Percentiles rank a stretch among this genome's conserved stretches.
Conservation (phyloP, 192 early-diverging fungal species). For the Podochytrium sp. region DNA sequence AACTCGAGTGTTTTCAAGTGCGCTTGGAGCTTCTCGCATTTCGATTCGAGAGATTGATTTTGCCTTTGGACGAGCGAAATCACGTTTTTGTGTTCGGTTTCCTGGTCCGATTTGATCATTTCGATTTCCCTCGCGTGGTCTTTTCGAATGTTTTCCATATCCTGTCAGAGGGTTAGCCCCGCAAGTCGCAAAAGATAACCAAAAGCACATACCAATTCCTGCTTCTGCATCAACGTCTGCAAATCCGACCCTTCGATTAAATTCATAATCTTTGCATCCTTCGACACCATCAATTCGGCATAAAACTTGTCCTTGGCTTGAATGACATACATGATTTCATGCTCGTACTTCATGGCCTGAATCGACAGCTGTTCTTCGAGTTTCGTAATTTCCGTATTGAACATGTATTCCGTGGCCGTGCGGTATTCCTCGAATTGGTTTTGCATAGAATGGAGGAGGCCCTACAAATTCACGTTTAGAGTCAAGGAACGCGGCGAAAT, state of each 20-base stretch:
- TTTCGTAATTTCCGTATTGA: constrained; percentile 58
- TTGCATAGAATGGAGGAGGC: constrained; percentile 58
- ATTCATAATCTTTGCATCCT: constrained; percentile 71
- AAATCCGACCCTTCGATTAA: constrained; percentile 64
- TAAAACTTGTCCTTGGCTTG: constrained; percentile 73
- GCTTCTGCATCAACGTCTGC: constrained; percentile 65
- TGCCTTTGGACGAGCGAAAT: constrained; percentile 62
- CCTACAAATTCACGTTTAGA: constrained; percentile 20
- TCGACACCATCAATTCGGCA: constrained; percentile 67
- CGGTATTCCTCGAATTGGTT: constrained; percentile 66
- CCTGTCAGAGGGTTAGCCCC: constrained; percentile 33
- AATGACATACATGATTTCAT: constrained; percentile 67
- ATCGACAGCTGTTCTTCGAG: constrained; percentile 62
- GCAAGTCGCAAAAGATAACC: constrained; percentile 15
- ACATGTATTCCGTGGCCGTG: constrained; percentile 58
- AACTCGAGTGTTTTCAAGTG: constrained; percentile 62
- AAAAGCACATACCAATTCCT: constrained; percentile 51
- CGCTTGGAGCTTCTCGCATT: constrained; percentile 62
- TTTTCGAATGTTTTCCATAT: constrained; percentile 63
- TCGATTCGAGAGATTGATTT: constrained; percentile 60
- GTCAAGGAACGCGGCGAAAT: background rate
- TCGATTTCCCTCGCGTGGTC: constrained; percentile 64
- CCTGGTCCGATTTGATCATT: constrained; percentile 64
- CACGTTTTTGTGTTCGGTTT: constrained; percentile 59
- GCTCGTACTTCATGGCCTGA: constrained; percentile 59